Base-by-base conservation (phyloP, 2,329 filamentous ascomycete genomes). In the Orbilia blumenaviensis region DNA sequence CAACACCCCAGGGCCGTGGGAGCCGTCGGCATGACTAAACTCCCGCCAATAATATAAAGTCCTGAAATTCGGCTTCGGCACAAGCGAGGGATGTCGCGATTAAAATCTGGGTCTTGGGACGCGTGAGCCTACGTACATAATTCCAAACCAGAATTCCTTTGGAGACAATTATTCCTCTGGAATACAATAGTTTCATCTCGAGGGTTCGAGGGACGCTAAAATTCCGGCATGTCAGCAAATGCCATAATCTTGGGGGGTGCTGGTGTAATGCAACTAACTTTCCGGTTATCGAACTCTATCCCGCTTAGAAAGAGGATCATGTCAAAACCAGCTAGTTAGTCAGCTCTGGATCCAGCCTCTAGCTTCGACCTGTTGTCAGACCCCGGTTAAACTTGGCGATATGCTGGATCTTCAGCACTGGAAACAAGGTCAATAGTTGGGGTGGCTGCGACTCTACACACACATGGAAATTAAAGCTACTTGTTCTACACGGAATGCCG, bases 21-120 rank as follows among this genome's bases (percentile, higher is more conserved):
- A 48, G 21, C 54, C 69, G 62, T 54, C 62, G 69, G 56, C 63
- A 62, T 75, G 56, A 75, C 71, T 75, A 68, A 75, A 68, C n/a
- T 38, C 21, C 48, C 46, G 16, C 67, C 12, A 44, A 48, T 63
- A 46, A 42, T 66, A 75, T 63, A 62, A 63, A 67, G 63, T 68
- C 63, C 56, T 67, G 62, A 67, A 64, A 64, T 68, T 38, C 29
- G 71, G 71, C 48, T 67, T 75, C 71, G 71, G 71, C 63, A 68
- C 63, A 60, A 67, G 71, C 71, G 63, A 75, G 23, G 34, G 56
- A 48, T 60, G 16, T 54, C 25, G 61, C 34, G 68, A 66, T 48
- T 62, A 74, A 66, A 67, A 67, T 32, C 66, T 25, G 36, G 50
- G 44, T 32, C 29, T 25, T 48, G 52, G 48, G 36, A 61, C 29